Evolutionary conservation across 495 filamentous ascomycete genomes (phyloP), one percentile per base, ranked within the genome.

Genomic region (Penicillium coffeae): DNA sequence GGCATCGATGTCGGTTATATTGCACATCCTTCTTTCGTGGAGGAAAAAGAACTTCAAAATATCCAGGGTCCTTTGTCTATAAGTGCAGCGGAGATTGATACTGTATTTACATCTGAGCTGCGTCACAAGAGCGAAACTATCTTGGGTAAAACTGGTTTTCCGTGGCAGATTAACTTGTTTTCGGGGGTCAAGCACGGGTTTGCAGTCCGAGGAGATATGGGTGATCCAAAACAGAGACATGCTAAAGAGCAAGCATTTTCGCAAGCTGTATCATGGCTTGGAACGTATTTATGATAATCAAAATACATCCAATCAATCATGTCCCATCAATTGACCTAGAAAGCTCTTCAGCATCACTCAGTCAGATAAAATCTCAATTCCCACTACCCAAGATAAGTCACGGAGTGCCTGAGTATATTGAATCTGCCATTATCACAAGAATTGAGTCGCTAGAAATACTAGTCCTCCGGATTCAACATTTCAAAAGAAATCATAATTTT

Each of bases 131-230:
- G 69, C 1, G 69, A 80, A 53, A 67, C 73, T 10, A 75, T 83
- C 20, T 59, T 83, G 38, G 60, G 66, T 37, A 70, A 82, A 51
- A 74, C 64, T 5, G 71, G 74, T 8, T 61, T 76, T 8, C 82
- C 85, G 0, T 91, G 84, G 54, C 86, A 91, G 68, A 83, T 90
- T 51, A 86, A 74, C 55, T 61, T 91, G 35, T 90, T 75, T 68
- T 76, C 77, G 2, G 80, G 80, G 22, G 83, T 90, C 30, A 59
- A 59, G 33, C 88, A 91, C 61, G 88, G 88, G 1, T 92, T 90
- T 52, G 67, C 83, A 3, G 82, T 88, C 3, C 72, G 85, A 19
- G 63, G 72, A 30, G 84, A 90, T 56, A 42, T 75, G 5, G 65
- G 44, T 39, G 70, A 78, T 38, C 77, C 74, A 54, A 30, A 56